Conservation (phyloP, 345 rosid genomes). For the Hypericum androsaemum region DNA sequence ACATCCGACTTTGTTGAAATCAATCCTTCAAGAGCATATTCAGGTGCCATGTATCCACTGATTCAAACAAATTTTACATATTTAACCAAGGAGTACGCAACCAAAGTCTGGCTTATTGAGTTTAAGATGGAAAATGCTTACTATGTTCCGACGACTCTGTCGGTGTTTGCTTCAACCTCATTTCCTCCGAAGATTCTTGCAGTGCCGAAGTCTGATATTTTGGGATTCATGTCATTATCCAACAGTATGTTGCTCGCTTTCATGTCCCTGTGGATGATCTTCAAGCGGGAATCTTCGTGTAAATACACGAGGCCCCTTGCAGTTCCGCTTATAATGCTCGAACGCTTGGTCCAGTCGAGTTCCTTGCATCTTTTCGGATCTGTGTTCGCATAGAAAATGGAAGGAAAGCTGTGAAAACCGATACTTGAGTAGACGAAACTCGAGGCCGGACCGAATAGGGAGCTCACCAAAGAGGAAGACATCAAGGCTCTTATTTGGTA, state of each 20-base stretch:
- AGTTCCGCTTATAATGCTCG: conserved; percentile 28
- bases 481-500: conserved; percentile 44
- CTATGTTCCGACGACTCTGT: conserved; percentile 47
- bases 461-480: conserved; percentile 29
- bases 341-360: conserved; percentile 33
- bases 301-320: conserved; percentile 42
- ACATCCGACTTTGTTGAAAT: conserved; percentile 45
- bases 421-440: no score
- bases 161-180: conserved; percentile 37
- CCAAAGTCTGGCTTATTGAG: not conserved
- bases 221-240: conserved; percentile 42
- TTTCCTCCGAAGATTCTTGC: conserved; percentile 45
- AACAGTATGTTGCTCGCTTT: conserved; percentile 43
- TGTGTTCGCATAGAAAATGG: conserved; percentile 11
- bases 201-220: conserved; percentile 49
- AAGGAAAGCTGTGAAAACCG: not conserved
- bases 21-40: conserved; percentile 34
- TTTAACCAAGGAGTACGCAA: not conserved
- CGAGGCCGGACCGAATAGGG: not conserved
- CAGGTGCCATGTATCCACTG: conserved; percentile 58
- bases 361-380: conserved; percentile 24
- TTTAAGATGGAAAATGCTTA: conserved; percentile 19
- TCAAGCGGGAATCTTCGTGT: conserved; percentile 48
- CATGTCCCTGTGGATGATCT: conserved; percentile 39
- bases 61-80: not conserved